phyloP scores from a whole-genome alignment of 2,329 filamentous ascomycete genomes.

The Sclerotinia glacialis region DNA sequence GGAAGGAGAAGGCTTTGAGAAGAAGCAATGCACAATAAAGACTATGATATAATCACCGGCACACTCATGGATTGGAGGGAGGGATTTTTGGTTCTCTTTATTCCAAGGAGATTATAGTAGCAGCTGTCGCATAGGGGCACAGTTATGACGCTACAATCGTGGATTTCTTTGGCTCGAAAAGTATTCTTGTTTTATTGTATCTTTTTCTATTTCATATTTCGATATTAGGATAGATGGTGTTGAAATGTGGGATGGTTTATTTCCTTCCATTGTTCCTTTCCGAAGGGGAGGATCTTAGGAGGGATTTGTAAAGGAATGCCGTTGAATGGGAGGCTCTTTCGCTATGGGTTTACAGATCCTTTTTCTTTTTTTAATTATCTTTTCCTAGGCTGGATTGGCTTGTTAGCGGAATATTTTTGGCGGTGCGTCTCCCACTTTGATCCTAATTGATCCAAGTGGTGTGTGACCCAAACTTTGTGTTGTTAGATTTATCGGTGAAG shows the following conservation, averaged over 20 bases:
- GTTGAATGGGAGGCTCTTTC: not conserved
- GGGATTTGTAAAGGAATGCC: not conserved
- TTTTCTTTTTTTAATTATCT: not conserved
- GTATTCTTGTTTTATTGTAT: slow-evolving; percentile 26
- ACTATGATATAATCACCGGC: slow-evolving; percentile 35
- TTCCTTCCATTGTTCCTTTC: slow-evolving; percentile 12
- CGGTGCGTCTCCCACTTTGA: slow-evolving; percentile 35
- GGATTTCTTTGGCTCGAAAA: slow-evolving; percentile 27
- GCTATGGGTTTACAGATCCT: not conserved
- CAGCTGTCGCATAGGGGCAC: slow-evolving; percentile 32
- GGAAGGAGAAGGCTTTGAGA: slow-evolving; percentile 48
- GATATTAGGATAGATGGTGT: slow-evolving; percentile 6
- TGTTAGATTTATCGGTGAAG: slow-evolving; percentile 7
- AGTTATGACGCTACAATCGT: slow-evolving; percentile 36
- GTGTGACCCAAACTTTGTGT: slow-evolving; percentile 17
- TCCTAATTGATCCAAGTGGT: slow-evolving; percentile 10
- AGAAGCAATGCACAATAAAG: slow-evolving; percentile 26
- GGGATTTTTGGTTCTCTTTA: slow-evolving; percentile 31
- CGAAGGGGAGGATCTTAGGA: not conserved
- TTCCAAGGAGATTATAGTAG: slow-evolving; percentile 37
- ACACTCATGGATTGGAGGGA: slow-evolving; percentile 39
- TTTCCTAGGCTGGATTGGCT: slow-evolving; percentile 24
- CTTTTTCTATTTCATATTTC: slow-evolving; percentile 22
- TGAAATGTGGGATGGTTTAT: slow-evolving; percentile 3
- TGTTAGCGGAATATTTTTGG: slow-evolving; percentile 29